phyloP scores from a whole-genome alignment of 2,329 filamentous ascomycete species.

The Neoscytalidium dimidiatum region DNA sequence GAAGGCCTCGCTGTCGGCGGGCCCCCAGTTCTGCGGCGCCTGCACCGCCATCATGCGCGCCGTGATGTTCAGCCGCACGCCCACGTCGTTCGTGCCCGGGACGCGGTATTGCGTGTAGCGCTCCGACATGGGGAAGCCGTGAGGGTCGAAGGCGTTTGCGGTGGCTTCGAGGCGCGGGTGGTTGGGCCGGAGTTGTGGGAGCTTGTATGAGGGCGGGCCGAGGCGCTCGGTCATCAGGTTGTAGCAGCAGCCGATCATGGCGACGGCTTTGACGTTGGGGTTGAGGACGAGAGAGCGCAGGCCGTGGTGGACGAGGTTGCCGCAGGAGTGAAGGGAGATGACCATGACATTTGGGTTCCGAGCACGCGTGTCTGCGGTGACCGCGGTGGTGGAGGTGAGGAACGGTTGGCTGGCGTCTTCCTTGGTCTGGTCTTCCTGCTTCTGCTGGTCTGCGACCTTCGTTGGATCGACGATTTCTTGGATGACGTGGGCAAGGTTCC shows the following conservation, averaged over 20 bases:
- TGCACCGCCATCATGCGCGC: slow-evolving; percentile 98
- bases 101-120: slow-evolving; percentile 57
- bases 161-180: slow-evolving; percentile 70
- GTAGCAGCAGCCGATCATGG: slow-evolving; percentile 97
- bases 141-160: slow-evolving; percentile 74
- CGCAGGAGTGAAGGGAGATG: slow-evolving; percentile 94
- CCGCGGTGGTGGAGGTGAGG: slow-evolving; percentile 28
- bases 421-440: slow-evolving; percentile 22
- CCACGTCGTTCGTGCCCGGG: slow-evolving; percentile 35
- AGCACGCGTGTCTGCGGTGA: slow-evolving; percentile 31
- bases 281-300: slow-evolving; percentile 85
- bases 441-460: slow-evolving; percentile 29
- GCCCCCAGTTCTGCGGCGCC: slow-evolving; percentile 89
- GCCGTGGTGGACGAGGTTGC: slow-evolving; percentile 94
- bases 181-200: slow-evolving; percentile 72
- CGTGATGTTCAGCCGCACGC: slow-evolving; percentile 89
- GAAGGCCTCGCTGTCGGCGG: slow-evolving; percentile 77
- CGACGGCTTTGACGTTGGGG: slow-evolving; percentile 81
- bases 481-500: slow-evolving; percentile 70
- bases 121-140: slow-evolving; percentile 92
- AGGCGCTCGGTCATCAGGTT: slow-evolving; percentile 91
- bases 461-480: slow-evolving; percentile 56
- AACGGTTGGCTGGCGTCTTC: slow-evolving; percentile 27
- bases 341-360: slow-evolving; percentile 66
- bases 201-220: slow-evolving; percentile 83